Evolutionary conservation across 371 early-diverging fungal species (phyloP), one percentile per base, ranked within the genome.

Genomic region (Vittaforma corneae): DNA sequence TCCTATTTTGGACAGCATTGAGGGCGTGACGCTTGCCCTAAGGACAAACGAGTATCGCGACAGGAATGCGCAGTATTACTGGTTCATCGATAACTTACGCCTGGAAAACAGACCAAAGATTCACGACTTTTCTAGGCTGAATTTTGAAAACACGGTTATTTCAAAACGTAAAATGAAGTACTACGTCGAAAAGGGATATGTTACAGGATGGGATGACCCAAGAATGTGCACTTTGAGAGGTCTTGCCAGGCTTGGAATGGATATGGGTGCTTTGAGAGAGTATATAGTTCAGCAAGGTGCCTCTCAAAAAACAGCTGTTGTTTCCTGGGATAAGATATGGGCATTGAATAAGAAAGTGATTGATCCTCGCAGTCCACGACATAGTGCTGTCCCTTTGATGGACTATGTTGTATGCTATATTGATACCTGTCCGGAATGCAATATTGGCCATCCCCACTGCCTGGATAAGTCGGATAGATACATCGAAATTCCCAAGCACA

Each of bases 301-400:
- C 30, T 91, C 95, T 38, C 91, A 93, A 79, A 92, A 89, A 79
- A 85, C 82, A 38, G 80, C 92, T 54, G 79, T 88, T 59, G 80
- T 93, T 55, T 92, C 93, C 74, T 99, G 99, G 99, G 99, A 99
- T 83, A 97, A 97, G 82, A 83, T 99, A 53, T 99, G 98, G 98
- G 85, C 96, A 20, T 75, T 90, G 50, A 99, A 99, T 85, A 93
- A 92, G 76, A 90, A 92, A 83, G 81, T 87, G 54, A 91, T 97
- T 70, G 98, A 99, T 76, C 90, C 90, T 1, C 77, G 87, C 65
- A 86, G 92, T 16, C 91, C 91, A 30, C 84, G 97, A 62, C 88
- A 89, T 75, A 87, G 87, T 18, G 90, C 90, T 20, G 72, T 99
- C 45, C 77, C 79, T 38, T 75, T 78, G 57, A 83, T 84, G 18